phyloP scores from a whole-genome alignment of 192 early-diverging fungal genomes.

The Mortierella hygrophila region DNA sequence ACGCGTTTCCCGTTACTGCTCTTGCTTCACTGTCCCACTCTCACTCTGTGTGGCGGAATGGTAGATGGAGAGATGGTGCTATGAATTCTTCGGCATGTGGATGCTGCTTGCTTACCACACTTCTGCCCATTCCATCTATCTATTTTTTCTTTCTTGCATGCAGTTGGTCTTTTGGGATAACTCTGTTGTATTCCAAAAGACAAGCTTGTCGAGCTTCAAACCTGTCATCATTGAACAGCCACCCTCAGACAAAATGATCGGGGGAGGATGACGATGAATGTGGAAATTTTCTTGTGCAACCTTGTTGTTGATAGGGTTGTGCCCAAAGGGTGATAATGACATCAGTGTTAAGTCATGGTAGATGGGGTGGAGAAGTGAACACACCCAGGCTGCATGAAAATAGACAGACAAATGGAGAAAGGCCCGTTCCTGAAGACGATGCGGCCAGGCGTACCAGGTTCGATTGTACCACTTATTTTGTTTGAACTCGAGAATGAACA shows the following conservation, averaged over 20 bases:
- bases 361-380: not conserved
- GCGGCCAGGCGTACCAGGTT: not conserved
- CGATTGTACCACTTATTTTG: not conserved
- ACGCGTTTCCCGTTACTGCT: not conserved
- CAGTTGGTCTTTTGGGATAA: slow-evolving; percentile 3
- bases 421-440: not conserved
- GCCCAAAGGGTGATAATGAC: not conserved
- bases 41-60: not conserved
- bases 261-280: not conserved
- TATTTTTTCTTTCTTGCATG: not conserved
- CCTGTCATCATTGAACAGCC: not conserved
- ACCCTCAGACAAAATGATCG: not conserved
- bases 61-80: not conserved
- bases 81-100: not conserved
- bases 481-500: no score
- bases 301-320: slow-evolving; percentile 1
- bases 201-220: not conserved
- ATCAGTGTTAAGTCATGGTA: not conserved
- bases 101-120: not conserved
- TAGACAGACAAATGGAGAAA: not conserved
- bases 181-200: not conserved
- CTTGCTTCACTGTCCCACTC: not conserved
- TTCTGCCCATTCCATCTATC: not conserved
- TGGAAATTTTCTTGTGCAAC: not conserved
- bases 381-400: not conserved